A percentile compares a stretch with the other conserved stretches of the same genome.
These are phyloP conservation scores for Lichtheimia ornata DNA, from an alignment of 371 early-diverging fungal genomes.

Conservation along the genomic window DNA sequence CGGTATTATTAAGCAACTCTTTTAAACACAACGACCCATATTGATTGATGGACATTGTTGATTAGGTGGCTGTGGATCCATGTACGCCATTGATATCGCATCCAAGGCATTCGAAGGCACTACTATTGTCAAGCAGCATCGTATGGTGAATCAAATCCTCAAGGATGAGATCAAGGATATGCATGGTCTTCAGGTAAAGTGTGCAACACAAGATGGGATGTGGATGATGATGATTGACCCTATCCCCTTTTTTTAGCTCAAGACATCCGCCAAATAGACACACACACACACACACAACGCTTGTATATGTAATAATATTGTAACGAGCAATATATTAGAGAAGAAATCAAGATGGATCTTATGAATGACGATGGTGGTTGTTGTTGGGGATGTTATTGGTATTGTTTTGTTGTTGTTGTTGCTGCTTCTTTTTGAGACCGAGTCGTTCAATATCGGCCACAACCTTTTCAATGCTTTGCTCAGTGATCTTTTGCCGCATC, in stretches of 20 bases:
- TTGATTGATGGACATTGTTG: not conserved
- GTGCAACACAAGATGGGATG: not conserved
- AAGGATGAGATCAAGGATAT: conserved; percentile 89
- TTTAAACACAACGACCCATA: too few relatives aligned
- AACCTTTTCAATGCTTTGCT: conserved; percentile 36
- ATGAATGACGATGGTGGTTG: conserved; percentile 7
- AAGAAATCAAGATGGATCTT: conserved; percentile 1
- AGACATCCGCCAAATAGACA: conserved; percentile 21
- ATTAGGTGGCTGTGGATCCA: conserved; percentile 91
- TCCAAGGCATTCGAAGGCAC: conserved; percentile 75
- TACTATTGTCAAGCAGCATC: conserved; percentile 84
- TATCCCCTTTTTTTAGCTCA: conserved; percentile 4
- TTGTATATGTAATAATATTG: too few relatives aligned
- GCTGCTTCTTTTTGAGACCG: conserved; percentile 25
- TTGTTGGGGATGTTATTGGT: conserved; percentile 4
- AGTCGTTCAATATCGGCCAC: conserved; percentile 41
- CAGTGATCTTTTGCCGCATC: conserved; percentile 30
- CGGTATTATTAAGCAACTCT: conserved; percentile 48
- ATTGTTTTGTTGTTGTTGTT: conserved; percentile 3
- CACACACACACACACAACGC: too few relatives aligned
- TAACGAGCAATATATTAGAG: too few relatives aligned
- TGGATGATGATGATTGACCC: not conserved
- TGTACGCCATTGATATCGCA: conserved; percentile 89
- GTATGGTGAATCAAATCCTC: conserved; percentile 83
- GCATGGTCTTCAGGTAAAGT: conserved; percentile 82